Percentiles rank a stretch among this genome's conserved stretches.
Evolutionary conservation across 495 filamentous ascomycete genomes (phyloP).

Genomic region (Aspergillus ellipticus): DNA sequence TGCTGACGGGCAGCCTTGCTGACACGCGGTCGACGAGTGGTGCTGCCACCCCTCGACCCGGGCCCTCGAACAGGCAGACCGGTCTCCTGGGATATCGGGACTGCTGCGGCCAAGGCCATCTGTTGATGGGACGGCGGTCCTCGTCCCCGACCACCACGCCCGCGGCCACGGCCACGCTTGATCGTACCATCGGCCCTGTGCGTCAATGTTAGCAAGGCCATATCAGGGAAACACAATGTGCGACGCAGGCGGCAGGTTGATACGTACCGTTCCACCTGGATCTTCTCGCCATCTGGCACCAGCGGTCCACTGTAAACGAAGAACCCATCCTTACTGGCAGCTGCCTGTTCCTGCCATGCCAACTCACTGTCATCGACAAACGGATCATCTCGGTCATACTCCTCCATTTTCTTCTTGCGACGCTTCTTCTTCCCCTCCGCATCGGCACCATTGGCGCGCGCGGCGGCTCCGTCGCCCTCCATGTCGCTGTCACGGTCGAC

Average conservation of each 20-base stretch:
- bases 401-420: conserved; percentile 84
- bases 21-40: conserved; percentile 71
- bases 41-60: conserved; percentile 72
- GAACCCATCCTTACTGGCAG: conserved; percentile 87
- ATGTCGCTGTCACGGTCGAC: conserved; percentile 51
- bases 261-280: conserved; percentile 69
- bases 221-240: background rate
- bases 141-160: conserved; percentile 53
- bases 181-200: conserved; percentile 69
- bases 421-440: conserved; percentile 59
- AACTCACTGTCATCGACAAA: conserved; percentile 97
- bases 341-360: conserved; percentile 93
- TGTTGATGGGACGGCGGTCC: conserved; percentile 39
- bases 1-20: conserved; percentile 67
- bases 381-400: conserved; percentile 93
- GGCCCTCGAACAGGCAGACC: conserved; percentile 60
- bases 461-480: conserved; percentile 67
- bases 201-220: conserved; percentile 24
- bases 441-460: conserved; percentile 48
- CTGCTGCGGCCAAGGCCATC: conserved; percentile 37
- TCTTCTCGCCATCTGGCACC: conserved; percentile 82
- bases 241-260: conserved; percentile 4
- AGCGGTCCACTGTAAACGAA: conserved; percentile 85
- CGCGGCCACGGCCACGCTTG: conserved; percentile 73
- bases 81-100: conserved; percentile 44